These are phyloP conservation scores for Telfairia occidentalis DNA, from an alignment of 331 rosid species.

Conservation along the genomic window DNA sequence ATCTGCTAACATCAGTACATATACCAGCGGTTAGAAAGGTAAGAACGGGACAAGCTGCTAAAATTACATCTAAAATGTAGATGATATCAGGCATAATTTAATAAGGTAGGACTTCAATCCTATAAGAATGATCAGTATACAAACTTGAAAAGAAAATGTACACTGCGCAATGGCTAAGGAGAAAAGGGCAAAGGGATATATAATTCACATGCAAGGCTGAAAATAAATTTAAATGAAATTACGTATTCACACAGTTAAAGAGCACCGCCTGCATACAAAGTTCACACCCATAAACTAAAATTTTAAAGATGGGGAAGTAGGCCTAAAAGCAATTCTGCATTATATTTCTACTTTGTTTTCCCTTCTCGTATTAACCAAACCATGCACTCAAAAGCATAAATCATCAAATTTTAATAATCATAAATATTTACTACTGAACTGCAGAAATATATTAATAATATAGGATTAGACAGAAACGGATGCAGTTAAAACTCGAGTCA, in stretches of 20 bases:
- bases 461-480: not conserved
- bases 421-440: not conserved
- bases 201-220: not conserved
- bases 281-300: not conserved
- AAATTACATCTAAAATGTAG: not conserved
- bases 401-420: not conserved
- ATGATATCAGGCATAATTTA: not conserved
- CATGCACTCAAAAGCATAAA: not conserved
- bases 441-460: not conserved
- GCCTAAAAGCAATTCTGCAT: not conserved
- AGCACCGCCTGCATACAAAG: not conserved
- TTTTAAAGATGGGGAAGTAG: not conserved
- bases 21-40: not conserved
- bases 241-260: not conserved
- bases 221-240: not conserved
- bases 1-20: slow-evolving; percentile 30
- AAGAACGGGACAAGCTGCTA: not conserved
- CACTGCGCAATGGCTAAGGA: not conserved
- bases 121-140: not conserved
- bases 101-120: not conserved
- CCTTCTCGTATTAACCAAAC: not conserved
- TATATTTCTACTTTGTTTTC: not conserved
- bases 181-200: not conserved
- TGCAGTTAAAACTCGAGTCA: not conserved
- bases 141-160: not conserved